Base-by-base conservation (phyloP, 2,329 filamentous ascomycete genomes). In the Cladosporium austrohemisphaericum region DNA sequence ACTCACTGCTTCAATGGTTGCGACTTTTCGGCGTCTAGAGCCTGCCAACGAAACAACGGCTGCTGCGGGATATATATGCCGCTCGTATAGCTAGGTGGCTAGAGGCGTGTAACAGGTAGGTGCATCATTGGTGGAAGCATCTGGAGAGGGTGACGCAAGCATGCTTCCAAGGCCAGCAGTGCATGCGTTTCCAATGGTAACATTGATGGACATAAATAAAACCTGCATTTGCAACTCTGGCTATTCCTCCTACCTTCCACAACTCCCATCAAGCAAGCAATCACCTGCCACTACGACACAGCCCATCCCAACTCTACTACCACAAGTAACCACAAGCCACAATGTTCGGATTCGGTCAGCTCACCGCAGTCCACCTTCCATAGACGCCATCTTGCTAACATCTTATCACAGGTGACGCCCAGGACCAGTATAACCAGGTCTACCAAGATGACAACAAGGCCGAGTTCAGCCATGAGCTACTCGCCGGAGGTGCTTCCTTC, bases 401-500 rank as follows among this genome's bases (percentile, higher is more conserved):
- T 16, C 35, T 10, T 35, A 10, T n/a, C 9, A 7, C 55, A 80
- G 77, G 72, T 58, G 72, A 79, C 53, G 74, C 72, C 54, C 71
- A 77, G 52, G 65, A 77, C 41, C 68, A 74, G 57, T 79, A 82
- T 70, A 62, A 76, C 54, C 66, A 77, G 66, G 76, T 80, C 57
- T 79, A 81, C 67, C 63, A 67, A 33, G 57, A 65, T 47, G 44
- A 47, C 32, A 76, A 87, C 71, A 71, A 87, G 70, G 74, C 77
- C 60, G 78, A 78, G 64, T 71, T 87, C 63, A 78, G 79, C 58
- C 87, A 92, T 71, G 86, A 93, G 73, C 64, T 88, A 40, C 66
- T 91, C 49, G 86, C 83, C 56, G 86, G 86, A 55, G 88, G 82
- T 51, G 87, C 86, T 51, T 81, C 84, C 54, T 92, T 92, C 65